Evolutionary conservation across 75 land plant genomes (phyloP), one percentile per base, ranked within the genome.

Genomic region (Picea glauca): DNA sequence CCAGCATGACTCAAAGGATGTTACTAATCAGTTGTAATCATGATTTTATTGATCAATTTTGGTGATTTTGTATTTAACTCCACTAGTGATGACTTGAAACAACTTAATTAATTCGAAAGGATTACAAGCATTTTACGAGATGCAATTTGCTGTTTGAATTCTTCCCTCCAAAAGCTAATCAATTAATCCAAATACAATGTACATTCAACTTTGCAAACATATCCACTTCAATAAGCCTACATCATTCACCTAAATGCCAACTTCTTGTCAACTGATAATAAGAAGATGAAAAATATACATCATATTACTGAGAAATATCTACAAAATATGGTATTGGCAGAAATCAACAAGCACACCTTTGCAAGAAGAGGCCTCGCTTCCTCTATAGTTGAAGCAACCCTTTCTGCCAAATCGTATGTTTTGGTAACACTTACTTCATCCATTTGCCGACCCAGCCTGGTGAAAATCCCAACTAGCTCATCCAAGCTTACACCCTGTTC

Each of bases 401-500:
- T 90, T 57, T 97, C 87, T 59, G 92, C 99, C 79, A 96, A 78
- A 32, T 60, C 75, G 67, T 87, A 91, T 33, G 83, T 83, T 58
- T 86, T 91, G 33, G 80, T 26, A 21, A 97, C 76, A 58, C 95
- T 98, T 63, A 89, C 80, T 63, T 79, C 87, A 74, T 94, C 99
- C 72, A 87, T 84, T 50, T 97, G 93, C 77, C 88, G 81, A 40
- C 96, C 94, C 58, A 95, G 79, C 30, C 94, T 92, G 21, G 94
- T 96, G 72, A 90, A 91, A 72, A 95, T 87, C 30, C 93, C 95
- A 17, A 97, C 93, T 62, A 97, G 68, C 62, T 80, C 93, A 87
- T 97, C 99, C 82, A 97, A 82, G 81, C 99, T 97, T 11, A 94
- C 96, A 11, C 99, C 99, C 79, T 89, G 90, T 35, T 90, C 35